These are phyloP conservation scores for Cyberlindnera mycetangii DNA, from an alignment of 805 yeast species.

Conservation along the genomic window DNA sequence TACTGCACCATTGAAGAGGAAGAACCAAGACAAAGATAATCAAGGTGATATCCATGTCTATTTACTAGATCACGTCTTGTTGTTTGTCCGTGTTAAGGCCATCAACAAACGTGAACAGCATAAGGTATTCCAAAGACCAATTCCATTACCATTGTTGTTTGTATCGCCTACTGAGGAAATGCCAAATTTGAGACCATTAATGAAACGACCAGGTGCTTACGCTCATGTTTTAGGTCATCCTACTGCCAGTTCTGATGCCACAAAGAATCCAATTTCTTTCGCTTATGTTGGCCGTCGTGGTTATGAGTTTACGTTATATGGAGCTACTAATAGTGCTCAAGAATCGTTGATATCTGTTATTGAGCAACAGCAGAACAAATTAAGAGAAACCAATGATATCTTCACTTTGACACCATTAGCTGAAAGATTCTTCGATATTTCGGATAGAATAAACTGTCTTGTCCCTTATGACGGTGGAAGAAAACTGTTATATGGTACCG, in stretches of 20 bases:
- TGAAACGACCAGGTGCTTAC: constrained; percentile 33
- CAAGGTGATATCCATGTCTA: constrained; percentile 84
- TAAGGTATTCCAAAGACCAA: constrained; percentile 86
- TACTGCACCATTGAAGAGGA: constrained; percentile 71
- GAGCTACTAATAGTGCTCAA: constrained; percentile 53
- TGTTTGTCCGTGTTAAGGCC: constrained; percentile 81
- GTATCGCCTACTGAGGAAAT: constrained; percentile 76
- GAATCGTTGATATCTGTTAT: constrained; percentile 79
- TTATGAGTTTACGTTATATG: constrained; percentile 41
- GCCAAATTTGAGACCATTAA: constrained; percentile 51
- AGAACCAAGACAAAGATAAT: constrained; percentile 69
- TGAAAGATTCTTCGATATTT: constrained; percentile 69
- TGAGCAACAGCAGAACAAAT: constrained; percentile 70
- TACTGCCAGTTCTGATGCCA: constrained; percentile 22
- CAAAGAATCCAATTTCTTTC: constrained; percentile 44
- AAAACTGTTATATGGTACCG: constrained; percentile 86
- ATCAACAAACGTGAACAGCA: constrained; percentile 89
- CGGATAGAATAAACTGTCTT: constrained; percentile 82
- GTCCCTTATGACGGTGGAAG: constrained; percentile 95
- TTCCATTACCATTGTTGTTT: constrained; percentile 73
- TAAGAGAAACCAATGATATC: constrained; percentile 72
- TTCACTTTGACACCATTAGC: constrained; percentile 75
- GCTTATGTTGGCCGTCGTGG: constrained; percentile 49
- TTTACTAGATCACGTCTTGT: constrained; percentile 80
- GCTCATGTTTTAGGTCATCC: constrained; percentile 27